Evolutionary conservation across 1,139 yeast species (phyloP).

Genomic region (Pichia sp.): DNA sequence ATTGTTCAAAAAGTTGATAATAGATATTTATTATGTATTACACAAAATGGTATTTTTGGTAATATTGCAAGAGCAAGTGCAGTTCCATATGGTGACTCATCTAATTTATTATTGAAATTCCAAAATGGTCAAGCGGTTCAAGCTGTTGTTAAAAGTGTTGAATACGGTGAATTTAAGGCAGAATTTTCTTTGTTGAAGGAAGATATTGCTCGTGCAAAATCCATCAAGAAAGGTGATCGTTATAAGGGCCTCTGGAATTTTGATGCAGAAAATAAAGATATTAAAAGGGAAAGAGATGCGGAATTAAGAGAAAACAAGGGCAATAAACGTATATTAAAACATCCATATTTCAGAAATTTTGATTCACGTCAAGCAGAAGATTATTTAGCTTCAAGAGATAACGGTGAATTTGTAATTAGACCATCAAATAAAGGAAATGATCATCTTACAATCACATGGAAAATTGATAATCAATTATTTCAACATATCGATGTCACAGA

Average conservation of each 20-base stretch:
- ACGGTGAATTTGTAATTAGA: conserved; percentile 91
- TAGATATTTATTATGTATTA: conserved; percentile 49
- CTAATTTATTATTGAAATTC: conserved; percentile 36
- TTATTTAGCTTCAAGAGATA: conserved; percentile 76
- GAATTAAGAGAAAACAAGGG: conserved; percentile 44
- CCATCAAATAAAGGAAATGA: conserved; percentile 90
- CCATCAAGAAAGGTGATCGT: conserved; percentile 41
- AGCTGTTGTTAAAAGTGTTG: conserved; percentile 67
- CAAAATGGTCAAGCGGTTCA: conserved; percentile 77
- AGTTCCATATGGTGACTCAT: conserved; percentile 40
- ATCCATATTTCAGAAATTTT: conserved; percentile 83
- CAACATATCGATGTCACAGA: conserved; percentile 90
- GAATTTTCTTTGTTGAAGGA: conserved; percentile 63
- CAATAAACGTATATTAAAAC: conserved; percentile 70
- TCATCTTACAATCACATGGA: conserved; percentile 93
- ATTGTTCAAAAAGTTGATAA: conserved; percentile 53
- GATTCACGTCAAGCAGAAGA: conserved; percentile 88
- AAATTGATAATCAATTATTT: conserved; percentile 82
- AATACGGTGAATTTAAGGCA: conserved; percentile 68
- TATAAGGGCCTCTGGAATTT: conserved; percentile 77
- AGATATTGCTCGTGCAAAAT: conserved; percentile 56
- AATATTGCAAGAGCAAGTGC: conserved; percentile 58
- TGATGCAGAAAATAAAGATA: conserved; percentile 67
- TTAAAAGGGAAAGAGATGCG: conserved; percentile 30
- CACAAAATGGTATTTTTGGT: conserved; percentile 76